Base-by-base conservation (phyloP, 768 basidiomycete species). In the Amanita molliuscula region DNA sequence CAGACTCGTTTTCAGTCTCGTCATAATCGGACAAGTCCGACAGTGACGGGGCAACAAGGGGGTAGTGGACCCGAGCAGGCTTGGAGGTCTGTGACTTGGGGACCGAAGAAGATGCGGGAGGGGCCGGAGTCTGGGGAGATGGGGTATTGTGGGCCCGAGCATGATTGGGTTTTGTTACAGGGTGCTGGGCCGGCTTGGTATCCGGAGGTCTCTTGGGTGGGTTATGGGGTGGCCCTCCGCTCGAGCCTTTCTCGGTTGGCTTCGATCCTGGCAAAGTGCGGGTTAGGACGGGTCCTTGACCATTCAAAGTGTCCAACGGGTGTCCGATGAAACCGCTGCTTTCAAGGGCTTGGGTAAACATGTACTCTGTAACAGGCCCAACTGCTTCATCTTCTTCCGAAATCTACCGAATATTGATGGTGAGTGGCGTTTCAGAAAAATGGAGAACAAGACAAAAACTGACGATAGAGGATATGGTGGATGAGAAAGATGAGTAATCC, bases 41-140 rank as follows among this genome's bases (percentile, higher is more conserved):
- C 41, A 61, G 10, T 68, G 70, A 57, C 73, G 76, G 54, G 65
- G 68, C 6, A 66, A 67, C 29, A 65, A 58, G 7, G 70, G 70
- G 49, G 58, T 55, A 55, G 68, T 73, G 44, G 62, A 57, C 2
- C 62, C 59, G 47, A 67, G 62, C 28, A 67, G 63, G 26, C 64
- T 61, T 44, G n/a, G 49, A 34, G 6, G 25, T 8, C 13, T 35
- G 42, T 34, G 18, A 43, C 21, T 45, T 51, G 21, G 52, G 13
- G 9, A n/a, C 25, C 18, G 47, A 21, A 37, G 15, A 9, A 47
- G 37, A 18, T 28, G 36, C 21, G 33, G 25, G 3, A 18, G 18
- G 20, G n/a, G 44, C 10, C 31, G 13, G 35, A 20, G 16, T 29
- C 34, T 49, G 38, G 6, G 37, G 48, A 20, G 48, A 42, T 16